Percentiles rank a stretch among this genome's conserved stretches.
These are phyloP conservation scores for Trichodelitschia bisporula DNA, from an alignment of 495 filamentous ascomycete genomes.

Conservation along the genomic window DNA sequence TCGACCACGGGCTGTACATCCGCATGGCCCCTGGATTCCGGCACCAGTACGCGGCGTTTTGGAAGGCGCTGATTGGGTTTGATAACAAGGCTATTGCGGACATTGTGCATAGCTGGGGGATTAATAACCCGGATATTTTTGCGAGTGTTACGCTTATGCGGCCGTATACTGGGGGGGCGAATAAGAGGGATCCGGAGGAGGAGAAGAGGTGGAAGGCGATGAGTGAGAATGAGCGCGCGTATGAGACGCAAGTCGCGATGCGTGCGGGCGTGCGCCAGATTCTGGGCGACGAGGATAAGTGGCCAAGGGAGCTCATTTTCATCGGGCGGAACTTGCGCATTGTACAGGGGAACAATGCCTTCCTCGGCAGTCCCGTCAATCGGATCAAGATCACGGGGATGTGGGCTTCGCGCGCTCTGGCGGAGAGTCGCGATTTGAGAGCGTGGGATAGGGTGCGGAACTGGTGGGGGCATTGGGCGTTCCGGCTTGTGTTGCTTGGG, in stretches of 20 bases:
- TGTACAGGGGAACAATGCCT: slow-evolving; percentile 62
- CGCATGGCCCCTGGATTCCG: slow-evolving; percentile 66
- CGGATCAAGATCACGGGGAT: slow-evolving; percentile 79
- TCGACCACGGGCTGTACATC: slow-evolving; percentile 92
- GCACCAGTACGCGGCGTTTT: slow-evolving; percentile 76
- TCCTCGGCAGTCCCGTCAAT: slow-evolving; percentile 81
- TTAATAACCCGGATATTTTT: slow-evolving; percentile 73
- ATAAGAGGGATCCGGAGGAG: slow-evolving; percentile 10
- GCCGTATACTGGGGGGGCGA: slow-evolving; percentile 69
- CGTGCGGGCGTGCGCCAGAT: slow-evolving; percentile 65
- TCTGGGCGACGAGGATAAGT: slow-evolving; percentile 71
- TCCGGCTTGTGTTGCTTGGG: slow-evolving; percentile 48
- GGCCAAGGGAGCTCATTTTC: slow-evolving; percentile 84
- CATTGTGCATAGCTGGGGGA: slow-evolving; percentile 57
- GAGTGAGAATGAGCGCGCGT: slow-evolving; percentile 38
- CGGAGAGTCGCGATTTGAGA: slow-evolving; percentile 36
- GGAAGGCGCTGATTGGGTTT: slow-evolving; percentile 80
- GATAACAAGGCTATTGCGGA: slow-evolving; percentile 57
- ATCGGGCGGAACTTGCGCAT: slow-evolving; percentile 90
- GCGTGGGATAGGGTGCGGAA: slow-evolving; percentile 30
- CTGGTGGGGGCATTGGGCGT: slow-evolving; percentile 46
- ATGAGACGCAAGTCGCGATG: slow-evolving; percentile 66
- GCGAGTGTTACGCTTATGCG: slow-evolving; percentile 72
- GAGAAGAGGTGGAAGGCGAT: too few relatives aligned
- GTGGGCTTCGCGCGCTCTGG: slow-evolving; percentile 65